Base-by-base conservation (phyloP, 1,139 yeast species). In the Sugiyamaella xylanicola region DNA sequence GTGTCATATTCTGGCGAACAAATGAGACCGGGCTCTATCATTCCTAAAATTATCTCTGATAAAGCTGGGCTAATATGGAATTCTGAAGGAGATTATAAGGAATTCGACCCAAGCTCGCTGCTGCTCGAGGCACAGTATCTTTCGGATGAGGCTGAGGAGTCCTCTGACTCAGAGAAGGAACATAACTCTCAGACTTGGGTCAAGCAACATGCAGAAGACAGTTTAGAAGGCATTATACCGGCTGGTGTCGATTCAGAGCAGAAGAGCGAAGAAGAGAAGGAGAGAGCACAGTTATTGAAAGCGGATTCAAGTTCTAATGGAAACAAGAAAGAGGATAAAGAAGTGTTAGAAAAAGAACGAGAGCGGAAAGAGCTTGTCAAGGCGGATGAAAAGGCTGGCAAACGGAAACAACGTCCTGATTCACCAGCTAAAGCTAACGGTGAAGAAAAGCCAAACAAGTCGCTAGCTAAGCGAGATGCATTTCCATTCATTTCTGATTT, bases 41-140 rank as follows among this genome's bases (percentile, higher is more conserved):
- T 89, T 9, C 95, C 96, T 0, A 77, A 85, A 63, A 69, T 66
- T 5, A 73, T 89, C 1, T 80, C 84, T 60, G 64, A 72, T 2
- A 63, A 66, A 20, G 84, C 86, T 1, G 68, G 68, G 43, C 57
- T 61, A 22, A 73, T 84, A 27, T 85, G 90, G 90, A 77, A 76
- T 13, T 49, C 63, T 13, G 77, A 75, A 52, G 54, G 62, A 9
- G 53, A 46, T 21, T 35, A 43, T 35, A 8, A 32, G 4, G 15
- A 32, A 32, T 4, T 32, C 4, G 32, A 48, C 29, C 16, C 11
- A 29, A 29, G n/a, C 16, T 5, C 7, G 35, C 4, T 22, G n/a
- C 9, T 19, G 15, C 29, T 25, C 29, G 2, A n/a, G n/a, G n/a
- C n/a, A n/a, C n/a, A n/a, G n/a, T n/a, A n/a, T n/a, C n/a, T n/a